These are phyloP conservation scores for Pseudogymnoascus pannorum DNA, from an alignment of 2,329 filamentous ascomycete genomes.

Conservation along the genomic window DNA sequence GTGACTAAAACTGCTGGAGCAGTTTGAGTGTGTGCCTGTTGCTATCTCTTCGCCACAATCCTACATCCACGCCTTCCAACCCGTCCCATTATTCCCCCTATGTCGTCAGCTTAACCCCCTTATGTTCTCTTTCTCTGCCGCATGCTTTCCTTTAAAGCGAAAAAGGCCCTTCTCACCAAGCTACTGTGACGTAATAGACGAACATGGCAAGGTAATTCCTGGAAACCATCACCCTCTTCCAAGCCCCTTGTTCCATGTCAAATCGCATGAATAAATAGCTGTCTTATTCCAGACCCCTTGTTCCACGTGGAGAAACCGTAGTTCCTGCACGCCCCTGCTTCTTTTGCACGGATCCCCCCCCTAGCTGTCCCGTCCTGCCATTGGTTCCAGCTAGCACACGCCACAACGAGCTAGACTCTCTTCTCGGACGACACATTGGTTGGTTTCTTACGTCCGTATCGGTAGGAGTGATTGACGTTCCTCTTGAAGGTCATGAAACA, in stretches of 20 bases:
- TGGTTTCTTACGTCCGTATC: neutral
- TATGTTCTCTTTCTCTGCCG: neutral
- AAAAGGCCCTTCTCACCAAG: neutral
- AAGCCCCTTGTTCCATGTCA: constrained; percentile 1
- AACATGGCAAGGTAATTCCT: neutral
- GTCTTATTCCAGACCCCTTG: neutral
- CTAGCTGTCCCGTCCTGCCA: neutral
- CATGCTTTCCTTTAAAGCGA: neutral
- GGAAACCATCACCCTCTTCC: neutral
- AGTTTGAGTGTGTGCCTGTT: neutral
- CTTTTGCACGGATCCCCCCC: neutral
- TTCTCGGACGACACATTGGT: neutral
- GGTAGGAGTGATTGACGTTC: neutral
- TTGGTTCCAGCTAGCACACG: neutral
- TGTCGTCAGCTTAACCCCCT: neutral
- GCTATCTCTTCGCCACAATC: neutral
- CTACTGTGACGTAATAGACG: neutral
- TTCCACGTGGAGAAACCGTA: neutral
- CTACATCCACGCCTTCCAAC: neutral
- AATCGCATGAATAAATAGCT: neutral
- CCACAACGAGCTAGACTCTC: neutral
- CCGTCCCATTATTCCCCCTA: neutral
- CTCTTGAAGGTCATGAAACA: neutral
- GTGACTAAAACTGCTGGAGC: neutral
- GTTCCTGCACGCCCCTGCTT: neutral